Evolutionary conservation across 2,329 filamentous ascomycete species (phyloP), one percentile per base, ranked within the genome.

Genomic region (Cryphonectria japonica): DNA sequence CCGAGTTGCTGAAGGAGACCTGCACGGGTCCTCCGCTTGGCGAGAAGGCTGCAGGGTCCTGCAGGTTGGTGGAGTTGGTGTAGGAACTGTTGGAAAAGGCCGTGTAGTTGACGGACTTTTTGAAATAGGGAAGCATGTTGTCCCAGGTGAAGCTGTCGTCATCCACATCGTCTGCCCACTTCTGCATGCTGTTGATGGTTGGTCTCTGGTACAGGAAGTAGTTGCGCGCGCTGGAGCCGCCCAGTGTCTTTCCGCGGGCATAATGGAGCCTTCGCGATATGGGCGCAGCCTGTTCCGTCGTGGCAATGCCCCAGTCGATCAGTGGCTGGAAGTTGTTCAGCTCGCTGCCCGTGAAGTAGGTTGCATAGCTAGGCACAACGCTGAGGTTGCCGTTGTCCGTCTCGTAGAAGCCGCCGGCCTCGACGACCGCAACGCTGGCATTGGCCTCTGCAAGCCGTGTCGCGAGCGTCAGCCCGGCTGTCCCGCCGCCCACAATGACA

Each of bases 331-430:
- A 66, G 26, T 64, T 66, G 50, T 43, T 13, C 43, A 60, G 6
- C 26, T 57, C 67, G 39, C 68, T 64, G 26, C 62, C 66, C 3
- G 70, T 71, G 62, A 71, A 69, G 11, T 46, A 69, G 19, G 67
- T 50, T 4, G 70, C 67, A 26, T 69, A 69, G 3, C 67, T 62
- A 3, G 70, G 70, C 22, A 72, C 70, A 6, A 72, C 68, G 39
- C 68, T 70, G 50, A 60, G 67, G 59, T 72, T 73, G 14, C 52
- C 54, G 26, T 73, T 64, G 37, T 71, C 65, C 9, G 67, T 66
- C 57, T 70, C 72, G 16, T 73, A 73, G 60, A 73, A 71, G 19
- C 68, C 69, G 32, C 72, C 72, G 16, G 72, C 72, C 57, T 73
- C 72, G 46, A 73, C 57, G 16, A 73, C 72, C 5, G 72, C 72